A percentile compares a stretch with the other conserved stretches of the same genome.
Evolutionary conservation across 306 rosid species (phyloP).

Genomic region (Glycyrrhiza uralensis): DNA sequence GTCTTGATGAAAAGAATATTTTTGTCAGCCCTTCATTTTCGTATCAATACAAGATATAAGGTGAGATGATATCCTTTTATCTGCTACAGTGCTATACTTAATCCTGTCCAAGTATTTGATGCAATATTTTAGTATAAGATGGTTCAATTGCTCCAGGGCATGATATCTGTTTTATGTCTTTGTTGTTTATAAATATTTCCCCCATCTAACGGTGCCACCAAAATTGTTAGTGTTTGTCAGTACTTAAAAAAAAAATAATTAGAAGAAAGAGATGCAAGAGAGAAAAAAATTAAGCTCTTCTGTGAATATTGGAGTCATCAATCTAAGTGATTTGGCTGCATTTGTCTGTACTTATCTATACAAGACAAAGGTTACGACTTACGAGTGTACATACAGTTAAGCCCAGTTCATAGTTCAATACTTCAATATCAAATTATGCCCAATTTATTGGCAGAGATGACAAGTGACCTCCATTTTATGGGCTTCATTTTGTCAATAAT

Average conservation of each 20-base stretch:
- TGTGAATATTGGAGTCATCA: neutral
- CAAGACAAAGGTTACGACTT: neutral
- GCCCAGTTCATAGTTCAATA: neutral
- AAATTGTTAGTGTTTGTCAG: neutral
- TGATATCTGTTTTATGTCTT: slow-evolving; percentile 1
- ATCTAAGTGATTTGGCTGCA: neutral
- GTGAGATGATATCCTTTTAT: slow-evolving; percentile 38
- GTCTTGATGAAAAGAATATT: slow-evolving; percentile 99
- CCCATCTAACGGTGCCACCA: neutral
- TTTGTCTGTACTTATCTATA: neutral
- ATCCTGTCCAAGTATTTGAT: neutral
- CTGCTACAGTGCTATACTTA: neutral
- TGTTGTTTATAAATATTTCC: neutral
- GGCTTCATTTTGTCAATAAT: neutral
- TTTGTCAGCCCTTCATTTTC: slow-evolving; percentile 95
- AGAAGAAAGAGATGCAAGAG: slow-evolving; percentile 6
- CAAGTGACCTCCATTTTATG: neutral
- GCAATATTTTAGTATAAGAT: neutral
- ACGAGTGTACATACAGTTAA: neutral
- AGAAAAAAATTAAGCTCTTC: neutral
- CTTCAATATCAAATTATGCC: slow-evolving; percentile 1
- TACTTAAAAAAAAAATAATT: neutral
- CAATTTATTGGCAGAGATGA: slow-evolving; percentile 12
- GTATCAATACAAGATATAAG: slow-evolving; percentile 97
- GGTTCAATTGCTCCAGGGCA: neutral